Conservation (phyloP, 371 early-diverging fungal genomes). For the Rhizopus sp. region DNA sequence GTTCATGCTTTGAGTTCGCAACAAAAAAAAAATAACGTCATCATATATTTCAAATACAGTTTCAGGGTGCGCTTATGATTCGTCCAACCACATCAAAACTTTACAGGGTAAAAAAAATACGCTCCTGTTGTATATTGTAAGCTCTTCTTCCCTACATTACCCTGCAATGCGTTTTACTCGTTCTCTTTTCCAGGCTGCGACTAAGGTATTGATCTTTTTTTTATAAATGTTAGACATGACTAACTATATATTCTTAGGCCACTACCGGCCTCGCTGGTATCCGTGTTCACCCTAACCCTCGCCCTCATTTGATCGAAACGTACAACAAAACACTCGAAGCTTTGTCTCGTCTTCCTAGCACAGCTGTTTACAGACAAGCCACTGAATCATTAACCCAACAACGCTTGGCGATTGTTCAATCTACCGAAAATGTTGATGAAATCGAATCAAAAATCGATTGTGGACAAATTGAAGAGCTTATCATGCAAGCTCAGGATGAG, state of each 20-base stretch:
- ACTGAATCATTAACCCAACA: slow-evolving; percentile 77
- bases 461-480: slow-evolving; percentile 93
- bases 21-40: too few relatives aligned
- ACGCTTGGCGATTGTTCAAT: slow-evolving; percentile 74
- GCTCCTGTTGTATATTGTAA: not conserved
- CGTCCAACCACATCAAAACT: too few relatives aligned
- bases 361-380: slow-evolving; percentile 84
- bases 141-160: not conserved
- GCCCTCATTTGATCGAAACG: slow-evolving; percentile 82
- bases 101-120: too few relatives aligned
- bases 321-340: slow-evolving; percentile 75
- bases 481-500: slow-evolving; percentile 87
- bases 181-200: slow-evolving; percentile 57
- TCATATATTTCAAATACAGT: too few relatives aligned
- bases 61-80: too few relatives aligned
- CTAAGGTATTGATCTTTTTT: slow-evolving; percentile 44
- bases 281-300: slow-evolving; percentile 85
- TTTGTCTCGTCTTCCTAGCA: slow-evolving; percentile 72
- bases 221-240: not conserved
- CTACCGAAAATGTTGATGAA: slow-evolving; percentile 65
- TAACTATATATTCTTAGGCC: slow-evolving; percentile 23
- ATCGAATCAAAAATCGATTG: slow-evolving; percentile 78
- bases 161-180: slow-evolving; percentile 55
- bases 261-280: slow-evolving; percentile 87
- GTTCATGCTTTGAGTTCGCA: too few relatives aligned